These are phyloP conservation scores for Hypoxylon fuscum DNA, from an alignment of 495 filamentous ascomycete species.

Conservation along the genomic window DNA sequence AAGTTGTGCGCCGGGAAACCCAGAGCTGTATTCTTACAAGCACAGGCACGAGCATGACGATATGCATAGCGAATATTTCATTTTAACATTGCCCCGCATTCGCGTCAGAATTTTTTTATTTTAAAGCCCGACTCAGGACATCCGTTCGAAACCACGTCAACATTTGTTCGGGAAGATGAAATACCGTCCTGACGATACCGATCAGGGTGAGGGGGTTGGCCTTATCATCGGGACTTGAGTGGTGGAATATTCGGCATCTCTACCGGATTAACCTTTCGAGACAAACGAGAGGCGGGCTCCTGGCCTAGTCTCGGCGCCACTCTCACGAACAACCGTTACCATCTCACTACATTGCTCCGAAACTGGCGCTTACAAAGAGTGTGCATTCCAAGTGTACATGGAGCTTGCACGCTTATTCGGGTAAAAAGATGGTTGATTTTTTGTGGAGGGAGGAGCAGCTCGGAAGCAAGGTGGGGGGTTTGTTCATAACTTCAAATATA, in stretches of 20 bases:
- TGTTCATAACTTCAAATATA: conserved; percentile 7
- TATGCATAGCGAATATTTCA: no score
- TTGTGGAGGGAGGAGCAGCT: not conserved
- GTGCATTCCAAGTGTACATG: not conserved
- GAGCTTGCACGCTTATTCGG: conserved; percentile 13
- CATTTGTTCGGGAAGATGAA: conserved; percentile 24
- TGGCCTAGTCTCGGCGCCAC: conserved; percentile 24
- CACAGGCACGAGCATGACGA: no score
- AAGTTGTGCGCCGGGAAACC: no score
- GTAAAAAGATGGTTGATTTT: conserved; percentile 24
- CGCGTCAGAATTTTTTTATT: no score
- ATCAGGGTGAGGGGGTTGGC: conserved; percentile 5
- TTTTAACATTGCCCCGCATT: no score
- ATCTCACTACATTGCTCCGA: conserved; percentile 13
- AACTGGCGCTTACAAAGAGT: not conserved
- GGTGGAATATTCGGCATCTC: conserved; percentile 39
- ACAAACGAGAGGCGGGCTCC: not conserved
- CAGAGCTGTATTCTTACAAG: no score
- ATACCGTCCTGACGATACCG: conserved; percentile 27
- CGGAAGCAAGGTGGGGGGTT: conserved; percentile 3
- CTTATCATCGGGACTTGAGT: conserved; percentile 25
- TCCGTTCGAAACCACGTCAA: no score
- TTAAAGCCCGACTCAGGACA: no score
- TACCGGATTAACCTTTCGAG: conserved; percentile 31
- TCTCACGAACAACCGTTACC: conserved; percentile 11